Percentiles rank a stretch among this genome's conserved stretches.
Conservation (phyloP, 495 filamentous ascomycete species). For the Oidiodendron maius region DNA sequence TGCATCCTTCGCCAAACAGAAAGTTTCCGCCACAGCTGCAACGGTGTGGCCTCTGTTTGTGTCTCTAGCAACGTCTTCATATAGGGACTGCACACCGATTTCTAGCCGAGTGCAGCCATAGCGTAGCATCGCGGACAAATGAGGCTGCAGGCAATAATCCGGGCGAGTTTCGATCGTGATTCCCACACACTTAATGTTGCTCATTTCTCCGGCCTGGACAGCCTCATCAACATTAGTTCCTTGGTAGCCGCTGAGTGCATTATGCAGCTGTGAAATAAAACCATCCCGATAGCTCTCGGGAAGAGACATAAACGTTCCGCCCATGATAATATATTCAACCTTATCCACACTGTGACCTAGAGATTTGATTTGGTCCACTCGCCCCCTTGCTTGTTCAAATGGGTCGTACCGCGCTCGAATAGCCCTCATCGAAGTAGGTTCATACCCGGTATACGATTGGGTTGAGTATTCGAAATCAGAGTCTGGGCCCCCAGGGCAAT, state of each 20-base stretch:
- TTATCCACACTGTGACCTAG: constrained; percentile 97
- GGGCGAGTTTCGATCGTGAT: constrained; percentile 98
- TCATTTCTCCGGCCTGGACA: constrained; percentile 86
- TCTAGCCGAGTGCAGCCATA: constrained; percentile 96
- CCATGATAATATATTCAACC: constrained; percentile 99
- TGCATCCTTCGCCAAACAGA: constrained; percentile 90
- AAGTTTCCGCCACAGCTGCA: constrained; percentile 88
- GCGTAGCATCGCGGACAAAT: constrained; percentile 88
- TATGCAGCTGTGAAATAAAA: constrained; percentile 94
- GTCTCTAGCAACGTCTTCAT: constrained; percentile 97
- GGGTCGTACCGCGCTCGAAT: constrained; percentile 97
- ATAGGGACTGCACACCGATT: constrained; percentile 91
- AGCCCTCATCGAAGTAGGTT: constrained; percentile 96
- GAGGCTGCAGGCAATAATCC: constrained; percentile 90
- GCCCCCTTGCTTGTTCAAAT: constrained; percentile 92
- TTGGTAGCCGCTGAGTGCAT: constrained; percentile 89
- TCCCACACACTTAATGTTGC: constrained; percentile 91
- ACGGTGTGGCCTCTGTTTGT: constrained; percentile 97
- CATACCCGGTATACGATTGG: constrained; percentile 96
- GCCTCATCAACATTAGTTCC: constrained; percentile 91
- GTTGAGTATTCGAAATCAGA: constrained; percentile 99
- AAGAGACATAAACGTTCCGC: constrained; percentile 97
- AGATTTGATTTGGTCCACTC: constrained; percentile 92
- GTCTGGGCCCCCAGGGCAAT: constrained; percentile 95
- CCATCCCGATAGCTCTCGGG: constrained; percentile 81